These are phyloP conservation scores for Plasmodium coatneyi DNA, from an alignment of 169 alveolate genomes.

Conservation along the genomic window DNA sequence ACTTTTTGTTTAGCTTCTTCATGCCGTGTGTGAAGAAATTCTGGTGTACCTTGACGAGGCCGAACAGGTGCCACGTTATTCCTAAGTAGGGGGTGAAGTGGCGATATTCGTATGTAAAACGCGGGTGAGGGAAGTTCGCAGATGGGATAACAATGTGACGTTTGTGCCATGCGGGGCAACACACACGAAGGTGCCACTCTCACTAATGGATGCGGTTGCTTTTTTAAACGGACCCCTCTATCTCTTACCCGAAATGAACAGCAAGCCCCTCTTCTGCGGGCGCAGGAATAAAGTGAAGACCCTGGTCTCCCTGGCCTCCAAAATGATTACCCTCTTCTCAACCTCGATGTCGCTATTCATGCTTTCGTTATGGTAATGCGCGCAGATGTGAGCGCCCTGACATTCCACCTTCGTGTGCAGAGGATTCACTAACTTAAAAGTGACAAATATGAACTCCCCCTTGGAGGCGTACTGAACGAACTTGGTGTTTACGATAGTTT, in stretches of 20 bases:
- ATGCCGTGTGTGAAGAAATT: constrained; percentile 37
- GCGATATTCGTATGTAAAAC: neutral
- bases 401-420: constrained; percentile 59
- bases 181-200: neutral
- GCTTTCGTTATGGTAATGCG: constrained; percentile 19
- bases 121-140: too few relatives aligned
- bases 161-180: neutral
- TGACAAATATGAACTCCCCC: constrained; percentile 20
- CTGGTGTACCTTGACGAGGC: constrained; percentile 47
- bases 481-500: constrained; percentile 19
- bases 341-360: constrained; percentile 31
- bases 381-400: constrained; percentile 54
- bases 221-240: neutral
- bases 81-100: neutral
- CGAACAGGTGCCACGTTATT: constrained; percentile 53
- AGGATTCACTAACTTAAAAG: constrained; percentile 37
- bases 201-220: neutral
- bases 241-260: constrained; percentile 42
- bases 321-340: constrained; percentile 46
- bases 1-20: constrained; percentile 23
- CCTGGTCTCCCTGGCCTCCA: constrained; percentile 40
- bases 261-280: constrained; percentile 14
- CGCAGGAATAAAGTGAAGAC: constrained; percentile 21
- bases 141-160: too few relatives aligned
- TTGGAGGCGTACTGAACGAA: constrained; percentile 36